These are phyloP conservation scores for Yamadazyma songkhlaensis DNA, from an alignment of 1,139 yeast genomes.

Conservation along the genomic window DNA sequence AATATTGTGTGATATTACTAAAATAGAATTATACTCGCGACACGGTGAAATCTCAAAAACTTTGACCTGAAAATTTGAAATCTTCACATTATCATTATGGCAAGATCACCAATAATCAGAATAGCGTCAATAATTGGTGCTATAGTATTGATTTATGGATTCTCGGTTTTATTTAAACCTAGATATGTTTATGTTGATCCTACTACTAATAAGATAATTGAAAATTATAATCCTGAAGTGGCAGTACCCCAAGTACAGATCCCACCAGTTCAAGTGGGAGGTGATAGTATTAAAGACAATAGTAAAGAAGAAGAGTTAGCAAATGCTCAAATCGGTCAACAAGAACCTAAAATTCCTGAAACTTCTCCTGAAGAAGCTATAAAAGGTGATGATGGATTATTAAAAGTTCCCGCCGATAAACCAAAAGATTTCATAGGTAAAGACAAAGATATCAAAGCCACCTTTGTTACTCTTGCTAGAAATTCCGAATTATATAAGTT, in stretches of 20 bases:
- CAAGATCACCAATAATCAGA: slow-evolving; percentile 17
- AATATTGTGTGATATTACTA: no score
- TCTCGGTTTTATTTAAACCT: slow-evolving; percentile 17
- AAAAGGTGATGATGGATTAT: slow-evolving; percentile 8
- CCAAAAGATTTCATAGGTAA: slow-evolving; percentile 14
- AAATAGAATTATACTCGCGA: no score
- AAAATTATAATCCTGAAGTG: slow-evolving; percentile 10
- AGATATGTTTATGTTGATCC: slow-evolving; percentile 24
- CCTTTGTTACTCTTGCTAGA: slow-evolving; percentile 58
- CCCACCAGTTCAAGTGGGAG: neutral
- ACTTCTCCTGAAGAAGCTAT: neutral
- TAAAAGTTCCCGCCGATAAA: slow-evolving; percentile 9
- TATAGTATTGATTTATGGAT: slow-evolving; percentile 17
- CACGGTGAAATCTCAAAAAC: no score
- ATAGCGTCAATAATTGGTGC: slow-evolving; percentile 19
- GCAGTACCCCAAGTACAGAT: slow-evolving; percentile 1
- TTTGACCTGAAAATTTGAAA: no score
- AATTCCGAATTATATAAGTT: slow-evolving; percentile 66
- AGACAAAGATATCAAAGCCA: slow-evolving; percentile 49
- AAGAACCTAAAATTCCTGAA: neutral
- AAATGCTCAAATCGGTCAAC: slow-evolving; percentile 10
- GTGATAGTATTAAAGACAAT: slow-evolving; percentile 16
- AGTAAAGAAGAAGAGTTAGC: slow-evolving; percentile 16
- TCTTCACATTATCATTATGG: neutral
- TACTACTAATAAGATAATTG: slow-evolving; percentile 19